Conservation (phyloP, 371 early-diverging fungal genomes). For the Chytridium lagenaria region DNA sequence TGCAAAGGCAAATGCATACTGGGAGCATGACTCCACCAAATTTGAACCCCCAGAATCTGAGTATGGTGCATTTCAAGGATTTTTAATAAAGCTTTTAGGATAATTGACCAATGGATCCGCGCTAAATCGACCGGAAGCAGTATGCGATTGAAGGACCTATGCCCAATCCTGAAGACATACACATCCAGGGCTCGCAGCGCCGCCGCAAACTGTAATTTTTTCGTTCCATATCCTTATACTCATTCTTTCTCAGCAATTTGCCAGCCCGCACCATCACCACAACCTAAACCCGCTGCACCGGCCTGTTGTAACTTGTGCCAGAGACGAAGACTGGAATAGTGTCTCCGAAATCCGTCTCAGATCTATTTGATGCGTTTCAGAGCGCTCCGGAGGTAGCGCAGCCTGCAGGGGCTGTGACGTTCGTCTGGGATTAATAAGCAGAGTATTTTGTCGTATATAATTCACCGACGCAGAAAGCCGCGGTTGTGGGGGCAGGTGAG, state of each 20-base stretch:
- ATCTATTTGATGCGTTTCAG: slow-evolving; percentile 47
- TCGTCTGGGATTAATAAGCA: slow-evolving; percentile 22
- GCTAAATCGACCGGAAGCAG: slow-evolving; percentile 89
- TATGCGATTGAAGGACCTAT: slow-evolving; percentile 74
- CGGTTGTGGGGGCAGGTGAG: slow-evolving; percentile 7
- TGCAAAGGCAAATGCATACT: slow-evolving; percentile 73
- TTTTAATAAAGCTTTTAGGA: slow-evolving; percentile 50
- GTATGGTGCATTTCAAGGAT: slow-evolving; percentile 13
- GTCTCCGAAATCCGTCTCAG: slow-evolving; percentile 25
- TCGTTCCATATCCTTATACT: neutral
- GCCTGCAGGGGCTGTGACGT: slow-evolving; percentile 4
- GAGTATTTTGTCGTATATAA: slow-evolving; percentile 38
- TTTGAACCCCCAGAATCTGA: slow-evolving; percentile 71
- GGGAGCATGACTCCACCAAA: slow-evolving; percentile 52
- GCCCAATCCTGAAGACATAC: slow-evolving; percentile 73
- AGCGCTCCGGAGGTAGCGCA: slow-evolving; percentile 23
- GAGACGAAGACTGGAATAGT: neutral
- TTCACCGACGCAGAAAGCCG: slow-evolving; percentile 12
- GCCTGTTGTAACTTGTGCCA: neutral
- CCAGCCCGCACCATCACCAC: slow-evolving; percentile 13
- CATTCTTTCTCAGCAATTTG: neutral
- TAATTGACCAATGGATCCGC: slow-evolving; percentile 88
- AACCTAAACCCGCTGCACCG: neutral
- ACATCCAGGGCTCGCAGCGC: slow-evolving; percentile 23
- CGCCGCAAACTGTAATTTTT: neutral